phyloP scores from a whole-genome alignment of 2,329 filamentous ascomycete species.

The Pseudogymnoascus sp. region DNA sequence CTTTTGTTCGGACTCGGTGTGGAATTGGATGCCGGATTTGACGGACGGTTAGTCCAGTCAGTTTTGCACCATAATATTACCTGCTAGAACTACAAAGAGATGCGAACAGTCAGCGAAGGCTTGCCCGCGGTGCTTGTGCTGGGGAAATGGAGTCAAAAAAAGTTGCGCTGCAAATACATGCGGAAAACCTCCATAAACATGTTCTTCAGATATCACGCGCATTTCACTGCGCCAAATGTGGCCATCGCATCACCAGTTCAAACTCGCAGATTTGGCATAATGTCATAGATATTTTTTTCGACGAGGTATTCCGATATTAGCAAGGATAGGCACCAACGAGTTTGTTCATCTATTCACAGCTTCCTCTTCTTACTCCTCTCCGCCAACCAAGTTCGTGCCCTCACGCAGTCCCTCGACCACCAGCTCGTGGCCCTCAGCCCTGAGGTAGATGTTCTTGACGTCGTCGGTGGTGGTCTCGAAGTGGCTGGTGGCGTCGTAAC shows the following conservation, averaged over 20 bases:
- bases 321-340: slow-evolving; percentile 4
- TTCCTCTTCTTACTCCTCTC: slow-evolving; percentile 49
- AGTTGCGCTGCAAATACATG: not conserved
- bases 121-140: not conserved
- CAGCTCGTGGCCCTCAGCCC: slow-evolving; percentile 76
- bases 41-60: not conserved
- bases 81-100: not conserved
- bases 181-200: not conserved
- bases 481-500: slow-evolving; percentile 95
- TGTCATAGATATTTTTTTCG: slow-evolving; percentile 5
- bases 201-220: not conserved
- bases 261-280: not conserved
- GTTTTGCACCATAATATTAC: not conserved
- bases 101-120: not conserved
- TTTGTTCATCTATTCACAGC: slow-evolving; percentile 8
- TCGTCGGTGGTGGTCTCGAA: slow-evolving; percentile 91
- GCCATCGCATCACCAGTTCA: not conserved
- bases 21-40: not conserved
- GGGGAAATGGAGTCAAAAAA: not conserved
- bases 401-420: slow-evolving; percentile 83
- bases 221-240: not conserved
- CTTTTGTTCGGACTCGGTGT: not conserved
- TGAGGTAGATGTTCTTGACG: slow-evolving; percentile 85
- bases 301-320: slow-evolving; percentile 8
- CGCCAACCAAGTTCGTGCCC: slow-evolving; percentile 58